Conservation (phyloP, 2,329 filamentous ascomycete species). For the Seiridium cupressi region DNA sequence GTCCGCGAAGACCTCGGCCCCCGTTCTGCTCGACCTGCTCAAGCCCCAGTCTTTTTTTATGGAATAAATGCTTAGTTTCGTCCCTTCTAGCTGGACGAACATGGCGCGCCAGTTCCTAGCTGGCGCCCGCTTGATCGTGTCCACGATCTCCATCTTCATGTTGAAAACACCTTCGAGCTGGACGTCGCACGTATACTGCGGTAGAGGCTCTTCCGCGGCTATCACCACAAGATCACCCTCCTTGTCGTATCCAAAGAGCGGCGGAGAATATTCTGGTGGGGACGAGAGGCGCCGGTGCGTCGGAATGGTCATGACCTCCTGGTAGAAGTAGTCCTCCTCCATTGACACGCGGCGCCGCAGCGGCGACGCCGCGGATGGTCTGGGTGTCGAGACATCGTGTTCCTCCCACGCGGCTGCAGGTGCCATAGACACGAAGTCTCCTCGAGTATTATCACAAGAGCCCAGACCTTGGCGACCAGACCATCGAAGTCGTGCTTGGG, state of each 20-base stretch:
- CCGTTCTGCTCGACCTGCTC: constrained; percentile 45
- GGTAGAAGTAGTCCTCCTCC: constrained; percentile 54
- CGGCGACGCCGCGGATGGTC: constrained; percentile 30
- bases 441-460: neutral
- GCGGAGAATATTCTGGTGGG: constrained; percentile 44
- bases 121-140: constrained; percentile 60
- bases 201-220: constrained; percentile 43
- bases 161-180: constrained; percentile 55
- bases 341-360: constrained; percentile 48
- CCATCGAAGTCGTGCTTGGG: neutral
- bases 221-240: constrained; percentile 5
- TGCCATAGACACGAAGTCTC: constrained; percentile 3
- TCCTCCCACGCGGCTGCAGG: neutral
- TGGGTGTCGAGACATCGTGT: constrained; percentile 1
- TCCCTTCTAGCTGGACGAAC: constrained; percentile 65
- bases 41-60: constrained; percentile 57
- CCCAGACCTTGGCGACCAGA: neutral
- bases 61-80: constrained; percentile 64
- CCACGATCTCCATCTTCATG: constrained; percentile 65
- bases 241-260: constrained; percentile 4
- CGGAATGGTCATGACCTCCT: constrained; percentile 47
- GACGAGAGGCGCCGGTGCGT: constrained; percentile 38
- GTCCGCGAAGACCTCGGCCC: constrained; percentile 47
- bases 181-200: constrained; percentile 57
- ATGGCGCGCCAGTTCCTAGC: constrained; percentile 64